A percentile compares a stretch with the other conserved stretches of the same genome.
These are phyloP conservation scores for Yamadazyma atmosphaerica DNA, from an alignment of 1,139 yeast species.

Conservation along the genomic window DNA sequence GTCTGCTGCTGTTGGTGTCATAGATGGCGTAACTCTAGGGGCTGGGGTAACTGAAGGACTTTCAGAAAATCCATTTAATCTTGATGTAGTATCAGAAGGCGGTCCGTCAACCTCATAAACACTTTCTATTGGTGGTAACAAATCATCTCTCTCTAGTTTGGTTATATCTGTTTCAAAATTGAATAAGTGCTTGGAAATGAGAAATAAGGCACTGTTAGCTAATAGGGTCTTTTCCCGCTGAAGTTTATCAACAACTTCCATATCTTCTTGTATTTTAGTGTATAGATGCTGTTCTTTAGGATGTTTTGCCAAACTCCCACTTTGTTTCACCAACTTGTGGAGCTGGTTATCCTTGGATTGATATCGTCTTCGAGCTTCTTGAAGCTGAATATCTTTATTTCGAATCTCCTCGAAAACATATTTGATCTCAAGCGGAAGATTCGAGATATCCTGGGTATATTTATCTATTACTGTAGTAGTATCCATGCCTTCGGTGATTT, in stretches of 20 bases:
- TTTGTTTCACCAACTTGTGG: conserved; percentile 78
- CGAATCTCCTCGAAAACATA: conserved; percentile 79
- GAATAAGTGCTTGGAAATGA: conserved; percentile 71
- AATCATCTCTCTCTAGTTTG: conserved; percentile 75
- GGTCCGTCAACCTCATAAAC: conserved; percentile 20
- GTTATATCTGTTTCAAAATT: conserved; percentile 76
- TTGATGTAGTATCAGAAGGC: conserved; percentile 17
- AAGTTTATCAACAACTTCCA: conserved; percentile 55
- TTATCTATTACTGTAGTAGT: conserved; percentile 51
- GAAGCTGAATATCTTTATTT: conserved; percentile 63
- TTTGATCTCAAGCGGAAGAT: conserved; percentile 86
- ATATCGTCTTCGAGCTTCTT: conserved; percentile 66
- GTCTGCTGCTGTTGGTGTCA: conserved; percentile 22
- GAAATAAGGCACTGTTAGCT: conserved; percentile 80
- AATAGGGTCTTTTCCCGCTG: conserved; percentile 79
- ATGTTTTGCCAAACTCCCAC: conserved; percentile 78
- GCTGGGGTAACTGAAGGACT: conserved; percentile 31
- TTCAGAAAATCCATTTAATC: conserved; percentile 13
- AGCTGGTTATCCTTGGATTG: conserved; percentile 74
- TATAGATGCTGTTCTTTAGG: conserved; percentile 77
- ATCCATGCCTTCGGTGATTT: conserved; percentile 34
- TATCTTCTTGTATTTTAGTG: conserved; percentile 69
- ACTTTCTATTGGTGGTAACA: conserved; percentile 58
- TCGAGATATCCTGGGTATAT: conserved; percentile 60
- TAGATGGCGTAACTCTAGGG: conserved; percentile 26